phyloP scores from a whole-genome alignment of 805 yeast genomes.

The Tetrapisispora pingtungensis region DNA sequence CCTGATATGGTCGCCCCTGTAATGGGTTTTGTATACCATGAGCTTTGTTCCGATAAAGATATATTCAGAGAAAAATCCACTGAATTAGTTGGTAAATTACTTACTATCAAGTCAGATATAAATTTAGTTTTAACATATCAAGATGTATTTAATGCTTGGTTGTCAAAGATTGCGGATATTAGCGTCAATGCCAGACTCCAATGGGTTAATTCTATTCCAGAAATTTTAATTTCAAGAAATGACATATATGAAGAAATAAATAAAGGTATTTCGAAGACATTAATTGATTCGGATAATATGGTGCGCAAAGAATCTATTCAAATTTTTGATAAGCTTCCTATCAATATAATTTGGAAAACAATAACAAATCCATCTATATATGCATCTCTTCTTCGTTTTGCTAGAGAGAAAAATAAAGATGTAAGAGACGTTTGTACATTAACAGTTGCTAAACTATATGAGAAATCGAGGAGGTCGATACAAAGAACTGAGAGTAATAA shows the following conservation, averaged over 20 bases:
- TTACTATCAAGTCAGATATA: slow-evolving; percentile 39
- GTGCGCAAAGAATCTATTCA: slow-evolving; percentile 57
- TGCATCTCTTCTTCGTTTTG: slow-evolving; percentile 46
- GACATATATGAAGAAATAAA: slow-evolving; percentile 43
- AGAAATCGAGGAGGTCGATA: slow-evolving; percentile 32
- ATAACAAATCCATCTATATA: slow-evolving; percentile 41
- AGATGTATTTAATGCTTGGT: slow-evolving; percentile 60
- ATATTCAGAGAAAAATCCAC: slow-evolving; percentile 59
- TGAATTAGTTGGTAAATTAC: slow-evolving; percentile 57
- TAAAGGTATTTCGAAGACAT: slow-evolving; percentile 53
- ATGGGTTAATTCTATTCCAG: slow-evolving; percentile 57
- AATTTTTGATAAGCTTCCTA: slow-evolving; percentile 38
- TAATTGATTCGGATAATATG: slow-evolving; percentile 64
- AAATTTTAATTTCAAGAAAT: slow-evolving; percentile 35
- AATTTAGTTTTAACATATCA: slow-evolving; percentile 51
- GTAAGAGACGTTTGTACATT: slow-evolving; percentile 53
- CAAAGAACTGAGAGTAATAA: slow-evolving; percentile 11
- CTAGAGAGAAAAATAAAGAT: slow-evolving; percentile 59
- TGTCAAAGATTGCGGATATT: slow-evolving; percentile 62
- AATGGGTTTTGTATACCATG: slow-evolving; percentile 72
- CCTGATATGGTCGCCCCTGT: slow-evolving; percentile 69
- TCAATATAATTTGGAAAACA: slow-evolving; percentile 37
- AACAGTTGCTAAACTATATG: slow-evolving; percentile 46
- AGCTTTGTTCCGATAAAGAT: slow-evolving; percentile 61
- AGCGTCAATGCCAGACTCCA: slow-evolving; percentile 51